Evolutionary conservation across 345 rosid species (phyloP).

Genomic region (Corchorus capsularis): DNA sequence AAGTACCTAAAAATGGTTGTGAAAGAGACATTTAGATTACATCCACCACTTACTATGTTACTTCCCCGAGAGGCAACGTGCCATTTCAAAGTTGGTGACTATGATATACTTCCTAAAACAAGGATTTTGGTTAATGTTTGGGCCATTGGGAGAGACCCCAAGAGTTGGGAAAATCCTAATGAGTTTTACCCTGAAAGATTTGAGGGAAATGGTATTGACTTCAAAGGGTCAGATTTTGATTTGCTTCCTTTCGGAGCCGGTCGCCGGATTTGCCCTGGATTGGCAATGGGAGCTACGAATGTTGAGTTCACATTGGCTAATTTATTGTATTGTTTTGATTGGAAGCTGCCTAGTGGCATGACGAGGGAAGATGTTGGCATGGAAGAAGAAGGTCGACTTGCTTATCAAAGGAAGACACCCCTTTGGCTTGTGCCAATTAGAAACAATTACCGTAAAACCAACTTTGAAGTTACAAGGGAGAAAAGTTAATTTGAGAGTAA

Average conservation of each 20-base stretch:
- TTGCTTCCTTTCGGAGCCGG: conserved; percentile 1
- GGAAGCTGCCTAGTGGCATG: neutral
- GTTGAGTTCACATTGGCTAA: conserved; percentile 6
- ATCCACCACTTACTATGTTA: neutral
- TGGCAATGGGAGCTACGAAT: neutral
- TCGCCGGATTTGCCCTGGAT: conserved; percentile 6
- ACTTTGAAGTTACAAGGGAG: neutral
- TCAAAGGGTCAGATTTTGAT: neutral
- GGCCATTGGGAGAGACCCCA: conserved; percentile 7
- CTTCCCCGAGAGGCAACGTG: neutral
- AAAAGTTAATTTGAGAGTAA: neutral
- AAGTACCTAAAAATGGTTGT: conserved; percentile 12
- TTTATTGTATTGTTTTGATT: conserved; percentile 1
- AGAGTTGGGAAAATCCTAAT: neutral
- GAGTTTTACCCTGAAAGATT: conserved; percentile 3
- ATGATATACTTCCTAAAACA: neutral
- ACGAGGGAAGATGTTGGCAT: neutral
- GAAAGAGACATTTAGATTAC: conserved; percentile 5
- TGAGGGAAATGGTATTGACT: neutral
- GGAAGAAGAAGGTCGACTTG: conserved; percentile 13
- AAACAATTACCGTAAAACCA: neutral
- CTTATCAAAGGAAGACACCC: neutral
- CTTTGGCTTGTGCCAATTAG: conserved; percentile 7
- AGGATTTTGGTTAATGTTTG: conserved; percentile 4
- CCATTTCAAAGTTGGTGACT: neutral